These are phyloP conservation scores for Aegilops bicornis DNA, from an alignment of 176 grass and related monocot genomes.

Conservation along the genomic window DNA sequence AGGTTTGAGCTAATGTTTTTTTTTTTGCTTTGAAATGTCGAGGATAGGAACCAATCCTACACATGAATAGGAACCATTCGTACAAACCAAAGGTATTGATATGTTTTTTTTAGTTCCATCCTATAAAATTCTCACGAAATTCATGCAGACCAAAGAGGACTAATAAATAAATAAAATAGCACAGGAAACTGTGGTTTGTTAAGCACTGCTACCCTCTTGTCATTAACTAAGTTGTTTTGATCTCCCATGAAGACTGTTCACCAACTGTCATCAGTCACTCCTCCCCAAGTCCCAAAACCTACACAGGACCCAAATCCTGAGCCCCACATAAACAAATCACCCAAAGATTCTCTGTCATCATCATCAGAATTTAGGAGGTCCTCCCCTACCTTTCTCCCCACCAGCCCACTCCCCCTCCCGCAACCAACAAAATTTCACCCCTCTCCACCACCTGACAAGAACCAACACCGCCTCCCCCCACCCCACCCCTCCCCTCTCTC, in stretches of 20 bases:
- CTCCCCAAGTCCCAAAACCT: neutral
- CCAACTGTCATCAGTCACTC: neutral
- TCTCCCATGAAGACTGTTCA: neutral
- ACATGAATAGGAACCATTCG: too few species aligned
- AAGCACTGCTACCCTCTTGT: too few species aligned
- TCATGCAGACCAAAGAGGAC: too few species aligned
- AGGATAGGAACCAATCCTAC: too few species aligned
- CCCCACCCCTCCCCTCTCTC: too few species aligned
- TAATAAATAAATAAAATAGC: too few species aligned
- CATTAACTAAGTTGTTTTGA: neutral
- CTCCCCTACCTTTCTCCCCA: neutral
- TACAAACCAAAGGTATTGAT: too few species aligned
- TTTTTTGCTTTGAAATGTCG: too few species aligned
- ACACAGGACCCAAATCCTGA: slow-evolving; percentile 27
- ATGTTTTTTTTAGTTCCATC: too few species aligned
- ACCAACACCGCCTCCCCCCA: neutral
- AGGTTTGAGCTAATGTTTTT: too few species aligned
- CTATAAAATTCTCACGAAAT: too few species aligned
- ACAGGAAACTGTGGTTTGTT: too few species aligned
- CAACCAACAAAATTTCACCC: slow-evolving; percentile 48
- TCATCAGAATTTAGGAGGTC: slow-evolving; percentile 42
- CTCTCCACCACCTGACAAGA: slow-evolving; percentile 30
- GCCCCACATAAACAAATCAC: slow-evolving; percentile 36
- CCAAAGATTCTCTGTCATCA: slow-evolving; percentile 41
- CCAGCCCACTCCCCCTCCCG: slow-evolving; percentile 11